Evolutionary conservation across 2,329 filamentous ascomycete species (phyloP).

Genomic region (Aspergillus phoenicis): DNA sequence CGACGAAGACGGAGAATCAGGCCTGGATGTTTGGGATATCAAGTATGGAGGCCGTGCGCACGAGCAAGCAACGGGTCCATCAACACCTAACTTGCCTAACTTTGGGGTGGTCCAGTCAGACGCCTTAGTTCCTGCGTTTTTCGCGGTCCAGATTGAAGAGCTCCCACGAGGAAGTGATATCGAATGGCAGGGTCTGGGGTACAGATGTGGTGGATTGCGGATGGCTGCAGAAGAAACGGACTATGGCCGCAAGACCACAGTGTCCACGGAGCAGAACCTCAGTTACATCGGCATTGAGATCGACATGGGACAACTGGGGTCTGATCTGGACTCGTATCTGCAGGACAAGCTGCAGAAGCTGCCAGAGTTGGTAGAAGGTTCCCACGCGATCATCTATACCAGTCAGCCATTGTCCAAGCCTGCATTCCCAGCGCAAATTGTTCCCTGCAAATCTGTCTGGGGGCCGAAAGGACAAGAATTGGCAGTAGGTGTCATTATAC

Average conservation of each 20-base stretch:
- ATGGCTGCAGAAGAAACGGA: constrained; percentile 21
- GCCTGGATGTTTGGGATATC: constrained; percentile 53
- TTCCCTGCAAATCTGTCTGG: constrained; percentile 48
- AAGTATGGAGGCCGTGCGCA: constrained; percentile 59
- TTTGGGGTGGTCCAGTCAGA: constrained; percentile 29
- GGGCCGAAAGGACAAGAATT: constrained; percentile 37
- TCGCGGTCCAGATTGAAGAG: constrained; percentile 73
- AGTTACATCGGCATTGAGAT: constrained; percentile 38
- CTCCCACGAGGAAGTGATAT: constrained; percentile 73
- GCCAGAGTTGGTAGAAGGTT: constrained; percentile 6
- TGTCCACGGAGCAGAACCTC: constrained; percentile 27
- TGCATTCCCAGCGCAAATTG: constrained; percentile 37
- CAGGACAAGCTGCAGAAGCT: constrained; percentile 21
- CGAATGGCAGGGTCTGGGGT: constrained; percentile 80
- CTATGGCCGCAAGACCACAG: constrained; percentile 23
- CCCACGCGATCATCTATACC: constrained; percentile 42
- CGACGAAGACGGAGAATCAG: constrained; percentile 53
- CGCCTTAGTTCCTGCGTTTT: constrained; percentile 63
- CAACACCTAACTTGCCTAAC: constrained; percentile 25
- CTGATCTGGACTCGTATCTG: constrained; percentile 28
- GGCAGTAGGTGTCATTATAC: constrained; percentile 41
- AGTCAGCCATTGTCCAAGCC: constrained; percentile 27
- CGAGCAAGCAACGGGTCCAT: constrained; percentile 34
- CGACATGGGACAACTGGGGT: constrained; percentile 16
- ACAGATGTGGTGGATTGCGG: constrained; percentile 43